Evolutionary conservation across 345 rosid genomes (phyloP).

Genomic region (Theobroma cacao): DNA sequence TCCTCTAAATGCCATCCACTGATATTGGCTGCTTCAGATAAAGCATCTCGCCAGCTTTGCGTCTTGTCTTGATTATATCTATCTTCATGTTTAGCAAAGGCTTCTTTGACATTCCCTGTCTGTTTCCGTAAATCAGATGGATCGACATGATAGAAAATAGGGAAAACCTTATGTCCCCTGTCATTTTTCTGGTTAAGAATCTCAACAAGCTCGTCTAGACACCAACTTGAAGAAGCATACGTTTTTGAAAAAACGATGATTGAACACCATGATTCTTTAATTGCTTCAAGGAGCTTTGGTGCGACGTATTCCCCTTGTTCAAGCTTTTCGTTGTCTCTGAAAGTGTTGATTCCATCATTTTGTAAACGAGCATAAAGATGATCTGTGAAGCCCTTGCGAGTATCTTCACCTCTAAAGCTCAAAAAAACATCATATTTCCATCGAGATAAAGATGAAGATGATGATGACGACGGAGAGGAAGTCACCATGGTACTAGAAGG

Average conservation of each 20-base stretch:
- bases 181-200: conserved; percentile 15
- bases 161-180: no score
- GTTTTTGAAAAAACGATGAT: not conserved
- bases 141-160: no score
- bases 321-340: conserved; percentile 1
- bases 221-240: not conserved
- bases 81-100: no score
- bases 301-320: conserved; percentile 4
- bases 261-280: conserved; percentile 8
- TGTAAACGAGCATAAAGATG: conserved; percentile 21
- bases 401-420: conserved; percentile 5
- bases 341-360: not conserved
- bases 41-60: no score
- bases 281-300: not conserved
- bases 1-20: no score
- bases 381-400: not conserved
- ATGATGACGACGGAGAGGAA: no score
- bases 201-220: conserved; percentile 3
- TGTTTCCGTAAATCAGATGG: no score
- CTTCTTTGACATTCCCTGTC: no score
- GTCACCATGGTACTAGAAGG: no score
- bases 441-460: not conserved
- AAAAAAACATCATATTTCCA: conserved; percentile 3
- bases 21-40: no score
- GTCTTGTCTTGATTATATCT: no score